Conservation (phyloP, 306 rosid genomes). For the Corylus heterophylla region DNA sequence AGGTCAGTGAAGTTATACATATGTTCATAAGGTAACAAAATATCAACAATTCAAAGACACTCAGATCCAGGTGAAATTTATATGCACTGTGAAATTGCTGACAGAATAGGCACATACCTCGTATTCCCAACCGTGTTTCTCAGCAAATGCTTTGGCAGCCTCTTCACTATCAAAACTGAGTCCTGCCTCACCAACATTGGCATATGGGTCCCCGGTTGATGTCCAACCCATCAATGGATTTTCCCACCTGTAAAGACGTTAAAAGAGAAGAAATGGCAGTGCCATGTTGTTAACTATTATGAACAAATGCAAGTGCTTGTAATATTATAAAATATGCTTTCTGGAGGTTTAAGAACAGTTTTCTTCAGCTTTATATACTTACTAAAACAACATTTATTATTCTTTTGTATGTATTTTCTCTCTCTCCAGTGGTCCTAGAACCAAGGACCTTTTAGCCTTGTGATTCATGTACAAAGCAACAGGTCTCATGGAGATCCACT, state of each 20-base stretch:
- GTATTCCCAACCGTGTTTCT: constrained; percentile 42
- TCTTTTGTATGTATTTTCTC: background rate
- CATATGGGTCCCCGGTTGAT: constrained; percentile 46
- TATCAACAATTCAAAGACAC: background rate
- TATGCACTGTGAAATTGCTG: background rate
- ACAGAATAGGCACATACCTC: constrained; percentile 1
- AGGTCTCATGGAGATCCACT: background rate
- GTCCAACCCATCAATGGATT: constrained; percentile 53
- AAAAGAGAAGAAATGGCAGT: background rate
- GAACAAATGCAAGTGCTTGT: background rate
- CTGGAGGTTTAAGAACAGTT: background rate
- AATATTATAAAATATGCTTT: background rate
- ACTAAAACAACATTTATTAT: background rate
- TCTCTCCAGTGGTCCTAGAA: background rate
- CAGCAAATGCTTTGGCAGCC: constrained; percentile 40
- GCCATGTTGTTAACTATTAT: background rate
- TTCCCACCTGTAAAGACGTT: constrained; percentile 37
- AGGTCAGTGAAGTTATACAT: background rate
- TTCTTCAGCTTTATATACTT: background rate
- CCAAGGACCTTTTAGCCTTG: background rate
- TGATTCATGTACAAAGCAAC: background rate
- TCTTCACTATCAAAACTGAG: constrained; percentile 38
- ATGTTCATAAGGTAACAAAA: background rate
- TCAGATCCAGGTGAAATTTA: background rate
- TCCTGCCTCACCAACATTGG: constrained; percentile 46